phyloP scores from a whole-genome alignment of 139 green algal genomes.

The Astrephomene gubernaculifera region DNA sequence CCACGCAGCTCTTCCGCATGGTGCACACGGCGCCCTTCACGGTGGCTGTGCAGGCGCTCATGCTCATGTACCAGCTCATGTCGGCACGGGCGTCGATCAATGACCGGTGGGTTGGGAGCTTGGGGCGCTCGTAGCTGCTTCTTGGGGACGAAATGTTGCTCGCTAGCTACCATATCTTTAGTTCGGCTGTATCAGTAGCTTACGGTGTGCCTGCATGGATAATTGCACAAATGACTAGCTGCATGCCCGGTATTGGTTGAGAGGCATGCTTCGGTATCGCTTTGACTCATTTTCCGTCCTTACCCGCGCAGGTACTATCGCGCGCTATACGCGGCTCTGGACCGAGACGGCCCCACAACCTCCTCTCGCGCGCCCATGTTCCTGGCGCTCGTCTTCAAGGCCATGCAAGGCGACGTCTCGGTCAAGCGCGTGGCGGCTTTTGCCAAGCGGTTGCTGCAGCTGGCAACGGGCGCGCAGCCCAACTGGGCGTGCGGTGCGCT shows the following conservation, averaged over 20 bases:
- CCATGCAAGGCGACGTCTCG: conserved; percentile 76
- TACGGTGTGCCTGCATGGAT: too few species aligned
- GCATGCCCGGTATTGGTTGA: too few species aligned
- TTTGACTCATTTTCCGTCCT: too few species aligned
- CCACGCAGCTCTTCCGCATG: conserved; percentile 89
- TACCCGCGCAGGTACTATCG: conserved; percentile 61
- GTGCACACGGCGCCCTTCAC: conserved; percentile 88
- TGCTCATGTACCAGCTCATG: conserved; percentile 91
- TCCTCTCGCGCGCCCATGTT: conserved; percentile 86
- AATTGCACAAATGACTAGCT: too few species aligned
- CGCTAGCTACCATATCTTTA: background rate
- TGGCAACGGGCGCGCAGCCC: conserved; percentile 71
- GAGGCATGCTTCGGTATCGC: too few species aligned
- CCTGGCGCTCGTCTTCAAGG: conserved; percentile 90
- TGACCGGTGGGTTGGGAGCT: conserved; percentile 72
- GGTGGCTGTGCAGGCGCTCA: conserved; percentile 88
- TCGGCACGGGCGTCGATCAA: conserved; percentile 63
- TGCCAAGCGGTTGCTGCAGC: conserved; percentile 93
- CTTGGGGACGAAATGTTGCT: background rate
- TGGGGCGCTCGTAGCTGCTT: background rate
- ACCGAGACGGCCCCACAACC: conserved; percentile 53
- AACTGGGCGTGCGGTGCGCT: conserved; percentile 90
- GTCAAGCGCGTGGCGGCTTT: conserved; percentile 84
- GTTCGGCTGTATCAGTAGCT: background rate
- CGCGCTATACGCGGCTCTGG: conserved; percentile 88